Conservation (phyloP, 2,329 filamentous ascomycete species). For the Anthostomella pinea region DNA sequence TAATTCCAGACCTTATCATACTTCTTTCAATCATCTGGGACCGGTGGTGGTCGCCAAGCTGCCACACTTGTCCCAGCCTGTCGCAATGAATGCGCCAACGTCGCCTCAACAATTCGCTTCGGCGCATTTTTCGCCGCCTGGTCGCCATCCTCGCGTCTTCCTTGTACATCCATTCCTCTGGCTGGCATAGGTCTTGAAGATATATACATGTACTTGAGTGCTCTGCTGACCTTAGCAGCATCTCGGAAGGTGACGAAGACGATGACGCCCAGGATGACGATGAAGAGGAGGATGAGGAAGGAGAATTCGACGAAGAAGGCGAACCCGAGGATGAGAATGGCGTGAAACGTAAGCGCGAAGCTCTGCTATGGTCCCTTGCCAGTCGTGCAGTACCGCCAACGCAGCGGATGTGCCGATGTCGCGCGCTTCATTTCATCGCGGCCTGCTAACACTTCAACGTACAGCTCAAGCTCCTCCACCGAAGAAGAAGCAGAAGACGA, state of each 20-base stretch:
- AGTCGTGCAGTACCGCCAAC: too few relatives aligned
- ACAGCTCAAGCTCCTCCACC: constrained; percentile 29
- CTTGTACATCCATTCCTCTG: neutral
- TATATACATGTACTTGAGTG: neutral
- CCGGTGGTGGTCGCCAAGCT: constrained; percentile 2
- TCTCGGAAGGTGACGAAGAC: constrained; percentile 32
- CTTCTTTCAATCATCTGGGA: constrained; percentile 2
- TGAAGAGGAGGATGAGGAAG: constrained; percentile 31
- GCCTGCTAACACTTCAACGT: constrained; percentile 9
- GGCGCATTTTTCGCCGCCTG: constrained; percentile 8
- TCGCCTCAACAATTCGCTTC: constrained; percentile 10
- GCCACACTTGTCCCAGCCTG: constrained; percentile 1
- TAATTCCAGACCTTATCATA: constrained; percentile 8
- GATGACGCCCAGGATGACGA: constrained; percentile 32
- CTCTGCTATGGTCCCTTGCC: too few relatives aligned
- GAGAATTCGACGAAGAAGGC: constrained; percentile 29
- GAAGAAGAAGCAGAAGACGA: constrained; percentile 33
- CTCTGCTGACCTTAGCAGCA: constrained; percentile 20
- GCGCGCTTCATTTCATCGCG: too few relatives aligned
- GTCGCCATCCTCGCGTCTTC: constrained; percentile 4
- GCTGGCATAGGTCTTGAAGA: neutral
- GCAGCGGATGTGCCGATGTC: too few relatives aligned
- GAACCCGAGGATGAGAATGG: constrained; percentile 30
- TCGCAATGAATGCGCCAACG: constrained; percentile 19
- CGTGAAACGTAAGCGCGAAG: constrained; percentile 32